Base-by-base conservation (phyloP, 1,284 basidiomycete species). In the Pterula multifida region DNA sequence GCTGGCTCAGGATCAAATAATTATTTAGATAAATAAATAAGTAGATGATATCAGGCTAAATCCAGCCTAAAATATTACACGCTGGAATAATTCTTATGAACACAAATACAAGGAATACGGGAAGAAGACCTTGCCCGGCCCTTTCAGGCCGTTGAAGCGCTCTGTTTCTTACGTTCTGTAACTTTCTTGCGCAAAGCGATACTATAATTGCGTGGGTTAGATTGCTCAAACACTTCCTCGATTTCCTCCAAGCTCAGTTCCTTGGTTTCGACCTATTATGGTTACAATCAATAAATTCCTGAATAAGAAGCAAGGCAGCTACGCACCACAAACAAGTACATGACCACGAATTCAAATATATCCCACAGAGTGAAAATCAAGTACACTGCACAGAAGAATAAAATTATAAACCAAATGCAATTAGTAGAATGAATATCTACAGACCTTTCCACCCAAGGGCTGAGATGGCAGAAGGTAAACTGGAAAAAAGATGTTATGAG, bases 171-270 rank as follows among this genome's bases (percentile, higher is more conserved):
- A 23, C 15, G 13, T 23, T 47, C 45, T 12, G 19, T 6, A 28
- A 47, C 24, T 19, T 42, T 6, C 39, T 42, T 42, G 39, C 39
- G 39, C 22, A 47, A 23, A 6, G 15, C 22, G 45, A 47, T 26
- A 47, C 70, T 72, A 53, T 69, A 71, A 42, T 62, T 60, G 51
- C 67, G 64, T 1, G 75, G 75, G 53, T 73, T 71, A 1, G 62
- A 58, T 52, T 70, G 64, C 47, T 67, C 66, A 52, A 78, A 78
- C 19, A 78, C 65, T 42, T 73, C 68, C 50, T 75, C 71, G 51
- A 78, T 72, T 57, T 78, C 75, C 54, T 78, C 76, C 45, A 78
- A 62, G 1, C 72, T 72, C 28, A 76, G 62, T 23, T 68, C 67
- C 58, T 71, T 68, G 36, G 70, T 74, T 58, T 76, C 73, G 11